These are phyloP conservation scores for Daedalea quercina DNA, from an alignment of 768 basidiomycete species.

Conservation along the genomic window DNA sequence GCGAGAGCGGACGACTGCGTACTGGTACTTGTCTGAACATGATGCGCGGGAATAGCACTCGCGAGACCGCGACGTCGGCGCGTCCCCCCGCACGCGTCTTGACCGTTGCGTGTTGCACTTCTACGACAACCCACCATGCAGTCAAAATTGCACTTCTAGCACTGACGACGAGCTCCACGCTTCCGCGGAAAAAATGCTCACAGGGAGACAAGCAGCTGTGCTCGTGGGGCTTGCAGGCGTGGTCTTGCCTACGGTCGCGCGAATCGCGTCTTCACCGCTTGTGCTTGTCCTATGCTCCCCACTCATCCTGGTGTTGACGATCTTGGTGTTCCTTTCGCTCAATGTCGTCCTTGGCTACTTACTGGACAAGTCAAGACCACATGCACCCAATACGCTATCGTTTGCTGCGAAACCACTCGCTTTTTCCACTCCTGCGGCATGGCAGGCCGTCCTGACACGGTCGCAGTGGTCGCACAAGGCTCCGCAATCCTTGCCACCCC, in stretches of 20 bases:
- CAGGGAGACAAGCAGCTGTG: slow-evolving; percentile 22
- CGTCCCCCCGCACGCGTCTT: no score
- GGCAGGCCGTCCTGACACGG: slow-evolving; percentile 84
- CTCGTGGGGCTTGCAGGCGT: slow-evolving; percentile 52
- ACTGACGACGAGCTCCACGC: neutral
- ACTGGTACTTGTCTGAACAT: no score
- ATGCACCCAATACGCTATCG: slow-evolving; percentile 31
- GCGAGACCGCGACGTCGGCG: no score
- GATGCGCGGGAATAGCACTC: no score
- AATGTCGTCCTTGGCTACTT: slow-evolving; percentile 51
- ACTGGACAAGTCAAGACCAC: slow-evolving; percentile 42
- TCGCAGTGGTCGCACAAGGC: slow-evolving; percentile 84
- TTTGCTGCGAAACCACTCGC: slow-evolving; percentile 66
- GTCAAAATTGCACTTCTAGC: neutral
- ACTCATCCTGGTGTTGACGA: slow-evolving; percentile 41
- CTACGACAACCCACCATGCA: neutral
- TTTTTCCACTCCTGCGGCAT: slow-evolving; percentile 91
- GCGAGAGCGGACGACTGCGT: no score
- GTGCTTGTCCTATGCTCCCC: slow-evolving; percentile 60
- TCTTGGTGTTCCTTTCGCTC: slow-evolving; percentile 43
- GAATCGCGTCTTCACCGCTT: slow-evolving; percentile 61
- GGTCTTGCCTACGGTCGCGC: slow-evolving; percentile 45
- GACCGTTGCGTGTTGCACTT: no score
- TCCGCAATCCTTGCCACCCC: slow-evolving; percentile 58
- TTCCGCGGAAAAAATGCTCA: slow-evolving; percentile 2